Base-by-base conservation (phyloP, 495 filamentous ascomycete genomes). In the Friedmanniomyces endolithicus region DNA sequence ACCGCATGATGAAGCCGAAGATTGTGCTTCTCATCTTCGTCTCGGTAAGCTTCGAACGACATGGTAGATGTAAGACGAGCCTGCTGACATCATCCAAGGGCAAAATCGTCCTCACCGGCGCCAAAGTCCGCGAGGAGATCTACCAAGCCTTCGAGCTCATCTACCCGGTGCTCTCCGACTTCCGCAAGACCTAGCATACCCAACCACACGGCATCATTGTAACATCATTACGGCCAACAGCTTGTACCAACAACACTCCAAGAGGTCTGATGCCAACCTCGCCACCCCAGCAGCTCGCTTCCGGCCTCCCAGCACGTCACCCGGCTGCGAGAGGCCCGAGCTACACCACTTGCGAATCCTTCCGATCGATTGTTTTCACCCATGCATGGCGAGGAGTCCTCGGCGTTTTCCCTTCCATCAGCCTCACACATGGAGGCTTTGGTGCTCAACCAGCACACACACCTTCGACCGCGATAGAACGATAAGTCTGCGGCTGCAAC, bases 1-100 rank as follows among this genome's bases (percentile, higher is more conserved):
- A 98, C 70, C 88, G 92, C 70, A 98, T 98, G 92, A 96, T 97
- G 79, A 95, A 96, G 78, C 92, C 92, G 23, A 97, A 97, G 83
- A 97, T 98, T 59, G 92, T 98, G 22, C 85, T 98, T 17, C 72
- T 98, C 72, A 97, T 98, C 68, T 98, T 98, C 76, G 92, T 98
- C 68, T 90, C 85, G 64, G 37, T 41, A 41, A 41, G 37, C 12
- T 6, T n/a, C 16, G 27, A 31, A 6, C 37, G 6, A 41, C 12
- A 14, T 14, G 17, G 17, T 14, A 16, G 17, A 2, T 19, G 17
- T 41, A 41, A 16, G 37, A 41, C 14, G 14, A 4, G 2, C 6
- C 17, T 14, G 17, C 37, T 41, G 17, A 41, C 37, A 41, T 3
- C 37, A 6, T 14, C 12, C 3, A 4, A 41, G 37, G 92, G 92